phyloP scores from a whole-genome alignment of 1,139 yeast genomes.

The Yamadazyma triangularis region DNA sequence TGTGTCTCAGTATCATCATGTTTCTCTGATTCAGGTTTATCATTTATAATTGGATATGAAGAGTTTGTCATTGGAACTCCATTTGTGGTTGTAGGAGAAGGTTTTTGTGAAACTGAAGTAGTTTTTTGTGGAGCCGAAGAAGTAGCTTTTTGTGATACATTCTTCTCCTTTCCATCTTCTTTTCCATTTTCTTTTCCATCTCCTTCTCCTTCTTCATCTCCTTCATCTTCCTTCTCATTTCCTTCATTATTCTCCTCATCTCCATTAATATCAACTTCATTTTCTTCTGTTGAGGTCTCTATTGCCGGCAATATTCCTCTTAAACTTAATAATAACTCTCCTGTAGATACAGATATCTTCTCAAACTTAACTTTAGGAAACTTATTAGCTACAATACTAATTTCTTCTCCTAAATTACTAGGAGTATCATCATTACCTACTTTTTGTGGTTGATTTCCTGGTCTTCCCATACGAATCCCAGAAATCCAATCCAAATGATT shows the following conservation, averaged over 20 bases:
- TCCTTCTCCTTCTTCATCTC: constrained; percentile 1
- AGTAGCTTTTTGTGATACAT: constrained; percentile 1
- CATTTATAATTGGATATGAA: not conserved
- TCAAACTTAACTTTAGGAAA: constrained; percentile 87
- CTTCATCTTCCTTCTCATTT: constrained; percentile 3
- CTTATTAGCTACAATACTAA: constrained; percentile 82
- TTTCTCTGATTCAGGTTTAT: not conserved
- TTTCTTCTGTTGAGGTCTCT: not conserved
- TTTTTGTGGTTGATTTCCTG: constrained; percentile 32
- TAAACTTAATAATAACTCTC: constrained; percentile 68
- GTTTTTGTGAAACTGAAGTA: not conserved
- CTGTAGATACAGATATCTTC: constrained; percentile 81
- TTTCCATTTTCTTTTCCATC: constrained; percentile 4
- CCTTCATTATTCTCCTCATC: constrained; percentile 2
- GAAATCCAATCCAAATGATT: constrained; percentile 90
- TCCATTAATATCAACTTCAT: constrained; percentile 3
- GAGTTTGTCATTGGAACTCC: not conserved
- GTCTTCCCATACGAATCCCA: constrained; percentile 75
- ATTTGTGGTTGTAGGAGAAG: not conserved
- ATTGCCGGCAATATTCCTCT: constrained; percentile 65
- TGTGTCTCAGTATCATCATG: too few species aligned
- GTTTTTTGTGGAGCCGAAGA: not conserved
- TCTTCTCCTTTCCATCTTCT: constrained; percentile 1
- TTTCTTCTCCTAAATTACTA: constrained; percentile 84
- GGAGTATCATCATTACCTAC: constrained; percentile 42